Evolutionary conservation across 805 yeast genomes (phyloP).

Genomic region (Candida silvatica): DNA sequence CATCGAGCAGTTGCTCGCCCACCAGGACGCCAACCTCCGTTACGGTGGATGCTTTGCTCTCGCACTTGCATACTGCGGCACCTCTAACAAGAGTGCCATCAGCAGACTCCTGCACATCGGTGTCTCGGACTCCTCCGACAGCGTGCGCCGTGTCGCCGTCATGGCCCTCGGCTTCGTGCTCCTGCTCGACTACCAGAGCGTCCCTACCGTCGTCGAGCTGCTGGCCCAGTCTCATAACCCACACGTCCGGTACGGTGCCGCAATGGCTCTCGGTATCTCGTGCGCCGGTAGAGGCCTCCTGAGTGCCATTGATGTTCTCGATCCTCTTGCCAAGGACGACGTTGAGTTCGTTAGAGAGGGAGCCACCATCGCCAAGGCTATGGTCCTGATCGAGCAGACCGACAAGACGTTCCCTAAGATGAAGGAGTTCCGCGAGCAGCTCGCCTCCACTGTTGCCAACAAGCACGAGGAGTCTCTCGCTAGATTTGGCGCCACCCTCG

Average conservation of each 20-base stretch:
- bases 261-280: conserved; percentile 92
- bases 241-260: conserved; percentile 97
- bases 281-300: conserved; percentile 91
- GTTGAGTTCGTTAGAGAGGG: conserved; percentile 98
- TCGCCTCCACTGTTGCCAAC: conserved; percentile 68
- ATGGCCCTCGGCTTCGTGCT: conserved; percentile 85
- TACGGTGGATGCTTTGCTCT: conserved; percentile 94
- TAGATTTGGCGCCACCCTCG: conserved; percentile 93
- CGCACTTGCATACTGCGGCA: conserved; percentile 95
- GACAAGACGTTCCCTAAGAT: conserved; percentile 79
- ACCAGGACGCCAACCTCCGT: conserved; percentile 78
- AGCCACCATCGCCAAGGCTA: conserved; percentile 83
- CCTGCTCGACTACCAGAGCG: conserved; percentile 83
- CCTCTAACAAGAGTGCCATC: conserved; percentile 84
- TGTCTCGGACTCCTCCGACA: conserved; percentile 93
- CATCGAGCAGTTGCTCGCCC: conserved; percentile 57
- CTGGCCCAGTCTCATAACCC: conserved; percentile 94
- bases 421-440: conserved; percentile 61
- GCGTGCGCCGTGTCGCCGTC: conserved; percentile 94
- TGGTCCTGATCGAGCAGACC: conserved; percentile 84
- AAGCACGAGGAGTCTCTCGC: conserved; percentile 97
- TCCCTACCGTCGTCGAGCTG: conserved; percentile 90
- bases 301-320: conserved; percentile 85
- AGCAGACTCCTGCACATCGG: conserved; percentile 84
- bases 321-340: conserved; percentile 87